These are phyloP conservation scores for Phytophthora agathidicida DNA, from an alignment of 352 stramenopile genomes.

Conservation along the genomic window DNA sequence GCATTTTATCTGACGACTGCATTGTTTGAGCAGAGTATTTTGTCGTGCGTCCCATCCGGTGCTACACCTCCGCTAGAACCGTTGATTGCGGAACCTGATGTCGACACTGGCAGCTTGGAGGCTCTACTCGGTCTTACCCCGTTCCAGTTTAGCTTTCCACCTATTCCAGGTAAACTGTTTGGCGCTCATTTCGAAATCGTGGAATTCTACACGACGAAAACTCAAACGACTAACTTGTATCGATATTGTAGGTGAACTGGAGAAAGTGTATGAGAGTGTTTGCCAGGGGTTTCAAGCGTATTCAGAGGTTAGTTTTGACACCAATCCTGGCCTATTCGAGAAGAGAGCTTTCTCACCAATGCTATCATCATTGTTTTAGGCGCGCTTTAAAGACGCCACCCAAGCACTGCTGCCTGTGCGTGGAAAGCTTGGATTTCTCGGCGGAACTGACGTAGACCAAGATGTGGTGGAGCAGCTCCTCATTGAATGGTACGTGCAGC, in stretches of 20 bases:
- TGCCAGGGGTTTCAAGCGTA: slow-evolving; percentile 77
- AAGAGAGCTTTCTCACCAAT: background rate
- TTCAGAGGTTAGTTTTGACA: slow-evolving; percentile 61
- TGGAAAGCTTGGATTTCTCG: slow-evolving; percentile 71
- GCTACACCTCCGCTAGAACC: slow-evolving; percentile 29
- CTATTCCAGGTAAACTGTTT: slow-evolving; percentile 23
- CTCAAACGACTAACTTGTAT: background rate
- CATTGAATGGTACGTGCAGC: slow-evolving; percentile 69
- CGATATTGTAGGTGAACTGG: slow-evolving; percentile 39
- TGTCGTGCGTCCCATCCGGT: slow-evolving; percentile 49
- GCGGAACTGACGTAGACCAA: slow-evolving; percentile 72
- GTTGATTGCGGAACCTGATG: slow-evolving; percentile 23
- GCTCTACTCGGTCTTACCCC: slow-evolving; percentile 43
- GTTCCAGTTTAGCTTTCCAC: slow-evolving; percentile 69
- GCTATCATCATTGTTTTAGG: slow-evolving; percentile 26
- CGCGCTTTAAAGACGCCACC: slow-evolving; percentile 61
- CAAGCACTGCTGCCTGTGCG: slow-evolving; percentile 62
- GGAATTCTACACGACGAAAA: no score
- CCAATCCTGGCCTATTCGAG: no score
- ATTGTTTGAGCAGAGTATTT: slow-evolving; percentile 52
- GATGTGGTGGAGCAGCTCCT: slow-evolving; percentile 80
- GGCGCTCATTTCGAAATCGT: no score
- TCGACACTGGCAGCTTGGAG: slow-evolving; percentile 52
- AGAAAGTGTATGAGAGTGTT: slow-evolving; percentile 54
- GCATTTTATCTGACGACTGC: slow-evolving; percentile 1